Evolutionary conservation across 2,329 filamentous ascomycete genomes (phyloP).

Genomic region (Alternaria gansuensis): DNA sequence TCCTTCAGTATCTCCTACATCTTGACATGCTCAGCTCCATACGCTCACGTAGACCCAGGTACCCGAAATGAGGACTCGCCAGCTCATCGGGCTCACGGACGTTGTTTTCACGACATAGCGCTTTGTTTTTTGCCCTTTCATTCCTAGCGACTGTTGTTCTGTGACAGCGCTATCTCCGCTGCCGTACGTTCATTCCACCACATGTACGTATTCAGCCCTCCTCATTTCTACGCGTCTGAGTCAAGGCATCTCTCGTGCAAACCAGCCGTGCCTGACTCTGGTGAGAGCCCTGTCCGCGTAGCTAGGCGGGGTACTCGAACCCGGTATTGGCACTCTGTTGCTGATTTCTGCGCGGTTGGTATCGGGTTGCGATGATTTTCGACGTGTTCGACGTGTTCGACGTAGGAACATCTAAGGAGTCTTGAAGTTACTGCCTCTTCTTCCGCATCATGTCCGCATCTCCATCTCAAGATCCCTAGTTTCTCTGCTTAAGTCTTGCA

Average conservation of each 20-base stretch:
- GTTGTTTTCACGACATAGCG: not conserved
- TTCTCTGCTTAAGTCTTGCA: slow-evolving; percentile 48
- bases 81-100: not conserved
- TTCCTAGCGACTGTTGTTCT: not conserved
- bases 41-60: not conserved
- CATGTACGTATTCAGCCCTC: not conserved
- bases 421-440: not conserved
- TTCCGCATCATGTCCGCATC: slow-evolving; percentile 44
- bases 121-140: not conserved
- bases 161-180: not conserved
- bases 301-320: not conserved
- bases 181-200: not conserved
- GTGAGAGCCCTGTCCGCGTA: not conserved
- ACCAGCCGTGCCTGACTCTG: not conserved
- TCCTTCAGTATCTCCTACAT: not conserved
- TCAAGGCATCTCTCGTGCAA: not conserved
- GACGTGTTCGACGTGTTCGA: not conserved
- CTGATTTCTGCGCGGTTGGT: not conserved
- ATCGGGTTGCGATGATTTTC: not conserved
- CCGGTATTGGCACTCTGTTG: not conserved
- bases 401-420: not conserved
- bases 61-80: not conserved
- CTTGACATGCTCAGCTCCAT: not conserved
- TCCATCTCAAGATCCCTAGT: slow-evolving; percentile 48
- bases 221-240: not conserved